Evolutionary conservation across 345 rosid genomes (phyloP).

Genomic region (Durio zibethinus): DNA sequence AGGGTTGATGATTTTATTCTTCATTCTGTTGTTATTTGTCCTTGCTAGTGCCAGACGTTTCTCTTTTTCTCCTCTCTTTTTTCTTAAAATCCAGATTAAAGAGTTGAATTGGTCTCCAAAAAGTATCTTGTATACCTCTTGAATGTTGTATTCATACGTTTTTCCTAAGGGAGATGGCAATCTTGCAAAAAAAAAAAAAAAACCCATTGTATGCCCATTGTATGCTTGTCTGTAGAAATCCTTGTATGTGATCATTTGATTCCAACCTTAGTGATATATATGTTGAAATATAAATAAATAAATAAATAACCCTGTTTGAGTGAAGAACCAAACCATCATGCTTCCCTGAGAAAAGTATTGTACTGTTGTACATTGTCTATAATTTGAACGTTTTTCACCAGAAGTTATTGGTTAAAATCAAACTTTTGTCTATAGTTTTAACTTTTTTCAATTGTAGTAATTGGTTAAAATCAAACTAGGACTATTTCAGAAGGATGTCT

Average conservation of each 20-base stretch:
- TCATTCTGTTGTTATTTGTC: neutral
- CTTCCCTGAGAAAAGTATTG: neutral
- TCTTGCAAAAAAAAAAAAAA: neutral
- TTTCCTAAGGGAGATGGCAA: neutral
- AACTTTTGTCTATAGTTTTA: neutral
- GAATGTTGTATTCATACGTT: neutral
- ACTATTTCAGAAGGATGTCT: neutral
- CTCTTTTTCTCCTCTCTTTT: neutral
- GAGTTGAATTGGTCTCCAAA: neutral
- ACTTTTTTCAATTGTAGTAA: neutral
- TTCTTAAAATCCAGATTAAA: neutral
- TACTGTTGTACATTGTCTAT: neutral
- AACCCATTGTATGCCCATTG: no score
- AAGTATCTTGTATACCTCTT: neutral
- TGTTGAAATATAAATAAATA: neutral
- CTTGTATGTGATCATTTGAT: constrained; percentile 9
- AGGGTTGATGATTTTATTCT: neutral
- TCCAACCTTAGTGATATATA: neutral
- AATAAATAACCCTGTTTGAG: neutral
- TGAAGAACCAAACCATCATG: neutral
- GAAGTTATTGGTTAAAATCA: neutral
- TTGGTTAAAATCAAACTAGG: neutral
- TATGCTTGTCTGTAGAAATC: neutral
- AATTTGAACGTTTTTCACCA: neutral
- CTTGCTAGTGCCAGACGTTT: neutral